Evolutionary conservation across 2,329 filamentous ascomycete species (phyloP).

Genomic region (Aureobasidium sp.): DNA sequence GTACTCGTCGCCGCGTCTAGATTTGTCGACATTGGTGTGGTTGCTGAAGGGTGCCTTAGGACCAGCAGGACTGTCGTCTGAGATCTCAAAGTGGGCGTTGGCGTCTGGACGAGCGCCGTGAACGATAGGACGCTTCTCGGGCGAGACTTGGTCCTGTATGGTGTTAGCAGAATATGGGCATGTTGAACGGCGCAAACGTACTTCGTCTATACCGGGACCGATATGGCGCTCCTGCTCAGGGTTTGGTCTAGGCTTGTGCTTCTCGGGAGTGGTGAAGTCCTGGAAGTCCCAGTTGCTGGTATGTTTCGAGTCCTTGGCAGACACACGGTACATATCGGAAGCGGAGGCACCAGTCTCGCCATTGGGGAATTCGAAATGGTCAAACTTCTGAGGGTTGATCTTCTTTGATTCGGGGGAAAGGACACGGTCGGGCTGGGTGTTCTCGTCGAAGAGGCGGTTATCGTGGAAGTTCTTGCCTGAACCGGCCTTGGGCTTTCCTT

Average conservation of each 20-base stretch:
- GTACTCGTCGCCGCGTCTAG: slow-evolving; percentile 68
- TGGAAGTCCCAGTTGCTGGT: slow-evolving; percentile 77
- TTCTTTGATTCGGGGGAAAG: slow-evolving; percentile 41
- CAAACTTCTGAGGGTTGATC: slow-evolving; percentile 69
- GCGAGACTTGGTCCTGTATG: slow-evolving; percentile 48
- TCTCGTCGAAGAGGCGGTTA: slow-evolving; percentile 49
- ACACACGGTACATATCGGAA: slow-evolving; percentile 22
- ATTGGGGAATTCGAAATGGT: slow-evolving; percentile 77
- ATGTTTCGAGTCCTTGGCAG: slow-evolving; percentile 35
- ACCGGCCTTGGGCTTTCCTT: slow-evolving; percentile 36
- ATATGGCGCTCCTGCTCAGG: slow-evolving; percentile 66
- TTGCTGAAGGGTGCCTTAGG: slow-evolving; percentile 29
- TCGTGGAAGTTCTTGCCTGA: slow-evolving; percentile 42
- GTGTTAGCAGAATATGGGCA: slow-evolving; percentile 10
- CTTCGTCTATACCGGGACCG: slow-evolving; percentile 64
- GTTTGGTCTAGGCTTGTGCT: slow-evolving; percentile 55
- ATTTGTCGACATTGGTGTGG: slow-evolving; percentile 42
- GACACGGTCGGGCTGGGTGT: slow-evolving; percentile 34
- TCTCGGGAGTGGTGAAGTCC: slow-evolving; percentile 77
- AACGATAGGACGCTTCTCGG: slow-evolving; percentile 49
- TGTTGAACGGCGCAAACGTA: slow-evolving; percentile 12
- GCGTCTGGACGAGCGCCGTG: slow-evolving; percentile 68
- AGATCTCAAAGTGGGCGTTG: slow-evolving; percentile 74
- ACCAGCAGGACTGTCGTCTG: slow-evolving; percentile 56
- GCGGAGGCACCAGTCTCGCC: slow-evolving; percentile 38